Percentiles rank a stretch among this genome's conserved stretches.
phyloP scores from a whole-genome alignment of 2,329 filamentous ascomycete genomes.

The Colletotrichum sp. region DNA sequence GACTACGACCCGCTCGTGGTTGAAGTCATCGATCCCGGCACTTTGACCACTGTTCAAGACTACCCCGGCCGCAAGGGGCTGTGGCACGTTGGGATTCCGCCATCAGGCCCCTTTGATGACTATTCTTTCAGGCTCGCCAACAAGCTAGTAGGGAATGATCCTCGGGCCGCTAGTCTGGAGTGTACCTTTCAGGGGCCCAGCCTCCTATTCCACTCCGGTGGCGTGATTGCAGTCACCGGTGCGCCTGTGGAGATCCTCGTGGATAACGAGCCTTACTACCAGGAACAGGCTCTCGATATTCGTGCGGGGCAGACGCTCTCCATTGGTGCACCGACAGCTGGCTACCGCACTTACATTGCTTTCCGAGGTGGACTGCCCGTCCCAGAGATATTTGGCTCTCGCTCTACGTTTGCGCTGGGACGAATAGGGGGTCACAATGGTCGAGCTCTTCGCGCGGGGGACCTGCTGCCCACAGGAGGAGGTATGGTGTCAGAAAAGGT shows the following conservation, averaged over 20 bases:
- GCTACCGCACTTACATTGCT: slow-evolving; percentile 38
- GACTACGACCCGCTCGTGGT: slow-evolving; percentile 29
- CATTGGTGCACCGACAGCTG: slow-evolving; percentile 29
- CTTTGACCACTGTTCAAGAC: slow-evolving; percentile 44
- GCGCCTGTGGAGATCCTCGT: slow-evolving; percentile 30
- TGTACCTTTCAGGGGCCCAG: slow-evolving; percentile 37
- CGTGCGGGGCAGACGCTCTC: slow-evolving; percentile 29
- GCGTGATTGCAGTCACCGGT: slow-evolving; percentile 37
- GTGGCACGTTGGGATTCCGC: slow-evolving; percentile 44
- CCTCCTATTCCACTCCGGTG: slow-evolving; percentile 36
- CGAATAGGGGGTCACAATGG: slow-evolving; percentile 38
- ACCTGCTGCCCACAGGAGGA: slow-evolving; percentile 30
- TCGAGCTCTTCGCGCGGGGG: slow-evolving; percentile 32
- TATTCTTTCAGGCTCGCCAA: slow-evolving; percentile 40
- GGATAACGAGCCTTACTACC: slow-evolving; percentile 21
- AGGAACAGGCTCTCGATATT: slow-evolving; percentile 29
- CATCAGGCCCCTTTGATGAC: slow-evolving; percentile 46
- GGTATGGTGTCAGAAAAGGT: background rate
- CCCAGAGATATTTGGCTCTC: slow-evolving; percentile 36
- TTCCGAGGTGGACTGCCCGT: slow-evolving; percentile 38
- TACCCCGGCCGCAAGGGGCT: slow-evolving; percentile 41
- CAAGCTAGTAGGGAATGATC: slow-evolving; percentile 35
- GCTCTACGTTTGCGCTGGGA: slow-evolving; percentile 35
- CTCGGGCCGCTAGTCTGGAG: slow-evolving; percentile 35
- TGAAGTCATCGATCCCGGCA: slow-evolving; percentile 40